These are phyloP conservation scores for Larix kaempferi DNA, from an alignment of 75 land plant species.

Conservation along the genomic window DNA sequence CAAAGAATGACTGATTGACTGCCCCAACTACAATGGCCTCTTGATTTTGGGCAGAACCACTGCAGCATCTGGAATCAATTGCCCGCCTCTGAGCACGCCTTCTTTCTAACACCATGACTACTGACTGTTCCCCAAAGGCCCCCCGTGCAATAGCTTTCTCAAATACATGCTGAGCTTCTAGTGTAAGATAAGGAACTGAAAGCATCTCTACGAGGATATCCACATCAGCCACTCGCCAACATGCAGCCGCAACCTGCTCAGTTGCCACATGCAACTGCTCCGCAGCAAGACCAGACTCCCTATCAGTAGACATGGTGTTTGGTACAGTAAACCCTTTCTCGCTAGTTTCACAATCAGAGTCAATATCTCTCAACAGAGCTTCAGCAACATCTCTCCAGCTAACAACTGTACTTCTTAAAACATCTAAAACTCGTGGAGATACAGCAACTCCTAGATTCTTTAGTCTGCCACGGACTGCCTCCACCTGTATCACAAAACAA, in stretches of 20 bases:
- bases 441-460: slow-evolving; percentile 73
- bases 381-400: slow-evolving; percentile 73
- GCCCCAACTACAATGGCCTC: slow-evolving; percentile 22
- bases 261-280: slow-evolving; percentile 42
- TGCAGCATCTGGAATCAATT: slow-evolving; percentile 30
- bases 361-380: slow-evolving; percentile 75
- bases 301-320: slow-evolving; percentile 28
- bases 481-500: slow-evolving; percentile 42
- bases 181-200: slow-evolving; percentile 59
- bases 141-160: slow-evolving; percentile 85
- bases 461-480: slow-evolving; percentile 70
- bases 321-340: slow-evolving; percentile 34
- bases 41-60: slow-evolving; percentile 33
- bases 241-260: slow-evolving; percentile 45
- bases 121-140: slow-evolving; percentile 63
- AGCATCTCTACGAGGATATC: slow-evolving; percentile 88
- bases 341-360: slow-evolving; percentile 55
- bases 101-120: slow-evolving; percentile 81
- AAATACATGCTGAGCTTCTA: slow-evolving; percentile 83
- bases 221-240: slow-evolving; percentile 76
- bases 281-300: slow-evolving; percentile 39
- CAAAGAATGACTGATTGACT: slow-evolving; percentile 19
- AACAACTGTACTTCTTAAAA: slow-evolving; percentile 62
- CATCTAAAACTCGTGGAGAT: slow-evolving; percentile 75
- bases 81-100: slow-evolving; percentile 57